A percentile compares a stretch with the other conserved stretches of the same genome.
phyloP scores from a whole-genome alignment of 192 early-diverging fungal genomes.

The Coemansia sp. region DNA sequence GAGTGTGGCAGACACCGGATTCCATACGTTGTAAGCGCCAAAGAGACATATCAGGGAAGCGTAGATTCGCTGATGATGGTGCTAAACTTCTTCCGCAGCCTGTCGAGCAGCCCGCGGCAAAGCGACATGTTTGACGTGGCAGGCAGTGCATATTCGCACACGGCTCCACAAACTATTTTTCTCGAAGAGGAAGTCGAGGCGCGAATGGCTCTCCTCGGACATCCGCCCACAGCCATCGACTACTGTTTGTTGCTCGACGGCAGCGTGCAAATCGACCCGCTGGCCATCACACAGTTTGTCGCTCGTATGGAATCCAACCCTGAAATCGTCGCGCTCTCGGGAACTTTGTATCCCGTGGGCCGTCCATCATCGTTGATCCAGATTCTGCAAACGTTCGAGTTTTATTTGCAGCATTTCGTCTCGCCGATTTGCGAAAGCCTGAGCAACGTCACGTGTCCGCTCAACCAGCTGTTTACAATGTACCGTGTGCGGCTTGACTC shows the following conservation, averaged over 20 bases:
- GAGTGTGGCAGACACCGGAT: conserved; percentile 85
- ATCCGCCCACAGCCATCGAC: conserved; percentile 20
- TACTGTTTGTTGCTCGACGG: conserved; percentile 40
- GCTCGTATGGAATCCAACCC: conserved; percentile 39
- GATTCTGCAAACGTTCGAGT: conserved; percentile 35
- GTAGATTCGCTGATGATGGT: conserved; percentile 54
- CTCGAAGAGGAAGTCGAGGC: conserved; percentile 50
- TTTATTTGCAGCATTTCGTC: conserved; percentile 49
- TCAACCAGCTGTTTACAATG: conserved; percentile 50
- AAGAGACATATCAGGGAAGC: conserved; percentile 53
- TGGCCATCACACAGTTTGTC: conserved; percentile 49
- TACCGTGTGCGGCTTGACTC: conserved; percentile 43
- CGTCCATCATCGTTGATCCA: conserved; percentile 38
- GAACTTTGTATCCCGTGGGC: conserved; percentile 40
- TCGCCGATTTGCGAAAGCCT: conserved; percentile 49
- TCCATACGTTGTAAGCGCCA: conserved; percentile 91
- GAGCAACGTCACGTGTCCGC: conserved; percentile 27
- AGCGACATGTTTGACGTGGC: neutral
- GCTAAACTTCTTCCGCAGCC: conserved; percentile 45
- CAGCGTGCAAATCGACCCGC: conserved; percentile 40
- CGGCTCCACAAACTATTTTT: conserved; percentile 30
- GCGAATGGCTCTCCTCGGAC: conserved; percentile 32
- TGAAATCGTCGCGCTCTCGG: conserved; percentile 32
- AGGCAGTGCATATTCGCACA: neutral
- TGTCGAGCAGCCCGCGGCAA: conserved; percentile 16